Evolutionary conservation across 2,329 filamentous ascomycete genomes (phyloP).

Genomic region (Colletotrichum musicola): DNA sequence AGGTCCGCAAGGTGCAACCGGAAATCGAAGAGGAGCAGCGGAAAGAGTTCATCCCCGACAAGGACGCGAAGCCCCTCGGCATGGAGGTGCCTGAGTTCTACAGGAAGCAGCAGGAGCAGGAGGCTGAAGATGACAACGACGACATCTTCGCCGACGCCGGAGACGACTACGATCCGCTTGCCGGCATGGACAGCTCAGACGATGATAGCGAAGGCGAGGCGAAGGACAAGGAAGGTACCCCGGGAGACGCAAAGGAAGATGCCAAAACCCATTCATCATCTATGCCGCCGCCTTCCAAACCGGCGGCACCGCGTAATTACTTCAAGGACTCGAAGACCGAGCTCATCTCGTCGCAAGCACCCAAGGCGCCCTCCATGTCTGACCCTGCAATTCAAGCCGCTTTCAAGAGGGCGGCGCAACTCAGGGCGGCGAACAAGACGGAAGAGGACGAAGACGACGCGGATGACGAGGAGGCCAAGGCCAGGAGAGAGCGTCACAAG

Average conservation of each 20-base stretch:
- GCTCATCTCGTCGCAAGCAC: slow-evolving; percentile 65
- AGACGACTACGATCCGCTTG: slow-evolving; percentile 77
- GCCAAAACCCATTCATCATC: slow-evolving; percentile 41
- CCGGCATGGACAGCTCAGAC: slow-evolving; percentile 64
- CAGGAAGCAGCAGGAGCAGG: slow-evolving; percentile 56
- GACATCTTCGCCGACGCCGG: slow-evolving; percentile 76
- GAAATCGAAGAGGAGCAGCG: slow-evolving; percentile 52
- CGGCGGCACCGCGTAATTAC: slow-evolving; percentile 66
- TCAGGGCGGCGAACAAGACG: slow-evolving; percentile 57
- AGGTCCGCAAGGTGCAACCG: slow-evolving; percentile 67
- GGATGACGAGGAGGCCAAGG: slow-evolving; percentile 60
- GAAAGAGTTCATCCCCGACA: slow-evolving; percentile 64
- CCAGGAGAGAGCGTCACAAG: slow-evolving; percentile 76
- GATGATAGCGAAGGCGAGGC: slow-evolving; percentile 55
- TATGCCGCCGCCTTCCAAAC: slow-evolving; percentile 63
- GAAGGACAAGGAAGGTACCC: slow-evolving; percentile 43
- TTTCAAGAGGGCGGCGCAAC: slow-evolving; percentile 83
- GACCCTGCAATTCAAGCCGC: slow-evolving; percentile 87
- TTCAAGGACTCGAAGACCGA: slow-evolving; percentile 70
- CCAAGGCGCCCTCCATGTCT: slow-evolving; percentile 68
- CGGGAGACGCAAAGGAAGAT: slow-evolving; percentile 40
- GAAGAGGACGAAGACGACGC: slow-evolving; percentile 53
- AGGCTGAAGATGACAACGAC: slow-evolving; percentile 65
- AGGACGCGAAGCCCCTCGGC: slow-evolving; percentile 69
- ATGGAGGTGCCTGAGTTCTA: slow-evolving; percentile 76